Conservation (phyloP, 345 rosid species). For the Rhodamnia argentea region DNA sequence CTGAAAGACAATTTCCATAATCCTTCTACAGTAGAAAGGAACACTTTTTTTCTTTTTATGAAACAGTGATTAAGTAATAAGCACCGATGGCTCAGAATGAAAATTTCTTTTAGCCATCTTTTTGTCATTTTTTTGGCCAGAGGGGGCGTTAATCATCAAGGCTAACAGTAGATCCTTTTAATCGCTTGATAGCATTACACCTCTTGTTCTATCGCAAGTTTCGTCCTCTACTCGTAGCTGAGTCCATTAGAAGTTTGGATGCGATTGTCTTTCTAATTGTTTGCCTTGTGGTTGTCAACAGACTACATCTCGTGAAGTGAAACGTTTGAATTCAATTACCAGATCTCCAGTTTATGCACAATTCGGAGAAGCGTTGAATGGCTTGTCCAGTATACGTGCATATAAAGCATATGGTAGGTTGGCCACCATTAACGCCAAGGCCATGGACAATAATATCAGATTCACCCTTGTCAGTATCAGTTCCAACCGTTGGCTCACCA, state of each 20-base stretch:
- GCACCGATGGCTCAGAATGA: background rate
- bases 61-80: background rate
- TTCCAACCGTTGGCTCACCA: slow-evolving; percentile 81
- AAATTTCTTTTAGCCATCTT: background rate
- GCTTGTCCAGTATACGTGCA: slow-evolving; percentile 81
- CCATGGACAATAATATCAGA: slow-evolving; percentile 90
- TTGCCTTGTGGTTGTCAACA: slow-evolving; percentile 11
- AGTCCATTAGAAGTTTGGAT: background rate
- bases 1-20: background rate
- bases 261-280: background rate
- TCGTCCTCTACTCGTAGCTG: background rate
- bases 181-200: background rate
- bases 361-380: slow-evolving; percentile 94
- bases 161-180: background rate
- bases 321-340: slow-evolving; percentile 81
- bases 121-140: background rate
- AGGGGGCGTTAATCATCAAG: background rate
- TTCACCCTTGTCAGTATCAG: slow-evolving; percentile 79
- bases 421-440: slow-evolving; percentile 67
- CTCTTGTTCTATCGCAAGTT: background rate
- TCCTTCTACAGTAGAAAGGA: background rate
- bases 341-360: slow-evolving; percentile 94
- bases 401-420: slow-evolving; percentile 85
- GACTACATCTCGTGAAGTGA: slow-evolving; percentile 94
- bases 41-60: background rate